Evolutionary conservation across 306 rosid genomes (phyloP).

Genomic region (Aeschynomene evenia): DNA sequence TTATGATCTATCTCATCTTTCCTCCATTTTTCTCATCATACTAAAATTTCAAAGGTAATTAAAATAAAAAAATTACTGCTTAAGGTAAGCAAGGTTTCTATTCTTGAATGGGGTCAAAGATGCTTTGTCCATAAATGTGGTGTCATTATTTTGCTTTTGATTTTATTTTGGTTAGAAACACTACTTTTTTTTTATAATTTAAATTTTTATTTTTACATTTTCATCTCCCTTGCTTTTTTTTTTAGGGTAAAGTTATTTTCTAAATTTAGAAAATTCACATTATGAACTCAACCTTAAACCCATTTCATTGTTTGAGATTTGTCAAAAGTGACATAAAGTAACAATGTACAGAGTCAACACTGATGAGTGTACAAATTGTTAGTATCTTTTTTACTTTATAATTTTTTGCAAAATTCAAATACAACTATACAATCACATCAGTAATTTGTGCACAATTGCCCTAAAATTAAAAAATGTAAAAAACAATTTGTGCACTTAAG

Average conservation of each 20-base stretch:
- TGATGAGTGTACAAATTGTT: no score
- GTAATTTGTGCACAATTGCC: neutral
- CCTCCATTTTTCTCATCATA: neutral
- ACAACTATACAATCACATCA: neutral
- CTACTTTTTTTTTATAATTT: neutral
- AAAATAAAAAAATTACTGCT: neutral
- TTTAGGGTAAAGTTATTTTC: neutral
- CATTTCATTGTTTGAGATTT: neutral
- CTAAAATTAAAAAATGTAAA: no score
- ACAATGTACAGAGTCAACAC: no score
- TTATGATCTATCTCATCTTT: neutral
- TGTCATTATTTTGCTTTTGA: neutral
- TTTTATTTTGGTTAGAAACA: constrained; percentile 5
- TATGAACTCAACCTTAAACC: neutral
- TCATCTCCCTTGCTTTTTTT: neutral
- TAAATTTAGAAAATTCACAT: constrained; percentile 6
- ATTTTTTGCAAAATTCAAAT: neutral
- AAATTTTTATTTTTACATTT: neutral
- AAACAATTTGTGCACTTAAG: neutral
- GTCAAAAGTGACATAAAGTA: neutral
- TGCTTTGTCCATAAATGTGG: constrained; percentile 9
- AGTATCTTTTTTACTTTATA: neutral
- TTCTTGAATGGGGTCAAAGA: neutral
- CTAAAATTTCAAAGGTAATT: neutral
- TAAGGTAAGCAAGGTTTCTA: neutral